Conservation (phyloP, 2,329 filamentous ascomycete species). For the Emmonsia crescens region DNA sequence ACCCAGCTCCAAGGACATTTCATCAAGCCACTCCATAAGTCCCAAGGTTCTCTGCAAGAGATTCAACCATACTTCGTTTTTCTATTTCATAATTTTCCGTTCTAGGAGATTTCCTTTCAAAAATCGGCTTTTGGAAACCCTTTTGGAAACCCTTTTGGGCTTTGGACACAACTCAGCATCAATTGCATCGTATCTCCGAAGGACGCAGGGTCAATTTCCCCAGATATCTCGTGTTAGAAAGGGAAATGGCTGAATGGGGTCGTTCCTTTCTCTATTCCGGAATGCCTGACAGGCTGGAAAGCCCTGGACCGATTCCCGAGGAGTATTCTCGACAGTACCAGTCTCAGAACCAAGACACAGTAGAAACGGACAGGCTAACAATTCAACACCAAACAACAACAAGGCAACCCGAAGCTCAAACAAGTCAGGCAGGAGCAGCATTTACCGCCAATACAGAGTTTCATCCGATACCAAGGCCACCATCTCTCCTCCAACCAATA, state of each 20-base stretch:
- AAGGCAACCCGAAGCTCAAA: not conserved
- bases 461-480: not conserved
- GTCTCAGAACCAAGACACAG: constrained; percentile 12
- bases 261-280: not conserved
- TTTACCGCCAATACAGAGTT: not conserved
- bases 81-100: not conserved
- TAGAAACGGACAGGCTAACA: not conserved
- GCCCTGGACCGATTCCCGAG: not conserved
- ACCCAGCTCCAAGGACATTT: not conserved
- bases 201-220: not conserved
- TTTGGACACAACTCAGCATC: not conserved
- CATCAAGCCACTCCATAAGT: not conserved
- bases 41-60: not conserved
- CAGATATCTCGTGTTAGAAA: not conserved
- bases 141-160: not conserved
- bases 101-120: not conserved
- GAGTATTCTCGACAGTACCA: not conserved
- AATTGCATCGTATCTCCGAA: not conserved
- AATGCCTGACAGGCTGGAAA: not conserved
- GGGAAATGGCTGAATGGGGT: not conserved
- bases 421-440: not conserved
- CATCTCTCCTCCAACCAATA: not conserved
- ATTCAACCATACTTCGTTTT: not conserved
- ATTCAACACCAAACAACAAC: not conserved
- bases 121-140: not conserved